Evolutionary conservation across 768 basidiomycete species (phyloP).

Genomic region (Suillus subalutaceus): DNA sequence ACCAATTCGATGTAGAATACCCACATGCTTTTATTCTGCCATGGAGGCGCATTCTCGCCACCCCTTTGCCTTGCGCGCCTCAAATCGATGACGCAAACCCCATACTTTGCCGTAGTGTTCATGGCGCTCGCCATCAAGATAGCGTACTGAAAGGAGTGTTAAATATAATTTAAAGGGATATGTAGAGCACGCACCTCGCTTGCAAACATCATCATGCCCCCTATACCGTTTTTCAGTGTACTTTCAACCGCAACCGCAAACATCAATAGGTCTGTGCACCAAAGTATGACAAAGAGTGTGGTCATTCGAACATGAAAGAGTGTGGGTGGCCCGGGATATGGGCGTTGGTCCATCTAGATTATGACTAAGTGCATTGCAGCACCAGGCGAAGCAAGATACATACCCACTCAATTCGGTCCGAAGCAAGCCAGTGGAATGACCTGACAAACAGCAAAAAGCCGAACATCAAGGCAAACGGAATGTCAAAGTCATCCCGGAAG

Average conservation of each 20-base stretch:
- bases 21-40: constrained; percentile 99
- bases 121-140: constrained; percentile 82
- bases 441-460: constrained; percentile 93
- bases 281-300: constrained; percentile 72
- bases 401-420: constrained; percentile 96
- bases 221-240: constrained; percentile 76
- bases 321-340: constrained; percentile 80
- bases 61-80: constrained; percentile 76
- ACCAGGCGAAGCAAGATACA: constrained; percentile 25
- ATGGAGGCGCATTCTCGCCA: constrained; percentile 84
- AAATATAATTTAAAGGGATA: constrained; percentile 14
- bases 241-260: constrained; percentile 81
- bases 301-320: constrained; percentile 88
- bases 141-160: constrained; percentile 64
- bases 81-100: constrained; percentile 80
- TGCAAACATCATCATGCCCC: constrained; percentile 93
- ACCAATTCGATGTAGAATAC: constrained; percentile 91
- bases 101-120: constrained; percentile 81
- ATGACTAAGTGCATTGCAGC: constrained; percentile 12
- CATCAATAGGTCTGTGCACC: constrained; percentile 75
- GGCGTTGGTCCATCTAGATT: constrained; percentile 96
- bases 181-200: constrained; percentile 68
- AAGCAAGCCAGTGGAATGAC: constrained; percentile 97
- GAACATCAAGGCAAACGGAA: constrained; percentile 93
- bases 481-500: constrained; percentile 93